Conservation (phyloP, 805 yeast genomes). For the Huiozyma naganishii region DNA sequence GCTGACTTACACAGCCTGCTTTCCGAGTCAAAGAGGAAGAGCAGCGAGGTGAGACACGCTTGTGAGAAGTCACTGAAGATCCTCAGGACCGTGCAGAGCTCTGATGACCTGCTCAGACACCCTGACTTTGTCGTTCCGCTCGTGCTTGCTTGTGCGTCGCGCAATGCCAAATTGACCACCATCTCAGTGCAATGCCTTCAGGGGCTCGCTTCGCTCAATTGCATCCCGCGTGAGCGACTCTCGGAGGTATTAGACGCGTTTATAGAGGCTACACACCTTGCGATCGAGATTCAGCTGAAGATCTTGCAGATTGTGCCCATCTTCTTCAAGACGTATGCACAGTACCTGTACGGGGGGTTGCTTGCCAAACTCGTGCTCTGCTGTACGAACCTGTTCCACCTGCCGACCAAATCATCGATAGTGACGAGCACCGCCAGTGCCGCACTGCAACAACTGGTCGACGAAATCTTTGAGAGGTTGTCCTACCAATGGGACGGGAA, state of each 20-base stretch:
- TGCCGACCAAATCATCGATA: conserved; percentile 57
- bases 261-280: conserved; percentile 61
- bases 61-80: conserved; percentile 42
- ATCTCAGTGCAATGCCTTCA: conserved; percentile 65
- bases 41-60: conserved; percentile 54
- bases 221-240: conserved; percentile 44
- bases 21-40: conserved; percentile 62
- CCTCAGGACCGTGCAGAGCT: conserved; percentile 29
- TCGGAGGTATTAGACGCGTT: conserved; percentile 54
- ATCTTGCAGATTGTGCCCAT: conserved; percentile 75
- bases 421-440: conserved; percentile 89
- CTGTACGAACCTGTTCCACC: conserved; percentile 56
- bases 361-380: conserved; percentile 52
- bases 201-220: conserved; percentile 41
- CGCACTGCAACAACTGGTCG: conserved; percentile 75
- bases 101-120: conserved; percentile 31
- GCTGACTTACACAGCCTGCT: conserved; percentile 51
- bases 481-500: conserved; percentile 21
- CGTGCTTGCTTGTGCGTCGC: conserved; percentile 57
- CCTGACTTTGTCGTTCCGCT: conserved; percentile 59
- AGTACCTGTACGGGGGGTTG: conserved; percentile 41
- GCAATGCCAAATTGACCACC: conserved; percentile 63
- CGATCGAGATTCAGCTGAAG: conserved; percentile 76
- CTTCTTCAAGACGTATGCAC: conserved; percentile 53
- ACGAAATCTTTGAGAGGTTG: conserved; percentile 65